Percentiles rank a stretch among this genome's conserved stretches.
These are phyloP conservation scores for Sclerotiophoma versabilis DNA, from an alignment of 2,329 filamentous ascomycete species.

Conservation along the genomic window DNA sequence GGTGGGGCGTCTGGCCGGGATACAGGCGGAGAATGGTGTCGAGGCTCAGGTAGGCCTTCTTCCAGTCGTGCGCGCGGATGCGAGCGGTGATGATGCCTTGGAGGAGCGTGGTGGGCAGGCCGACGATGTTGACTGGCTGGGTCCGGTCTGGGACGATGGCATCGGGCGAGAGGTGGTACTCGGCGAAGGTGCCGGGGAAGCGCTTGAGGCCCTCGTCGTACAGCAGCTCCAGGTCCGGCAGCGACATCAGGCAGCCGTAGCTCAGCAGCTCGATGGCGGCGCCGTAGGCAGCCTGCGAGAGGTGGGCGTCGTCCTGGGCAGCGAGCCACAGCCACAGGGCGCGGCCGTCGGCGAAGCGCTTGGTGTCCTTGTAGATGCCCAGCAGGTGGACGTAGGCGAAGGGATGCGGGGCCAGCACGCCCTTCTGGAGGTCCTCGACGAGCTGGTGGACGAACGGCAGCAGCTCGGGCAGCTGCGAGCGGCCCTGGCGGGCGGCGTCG, in stretches of 20 bases:
- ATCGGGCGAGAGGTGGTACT: conserved; percentile 57
- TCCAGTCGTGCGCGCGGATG: conserved; percentile 55
- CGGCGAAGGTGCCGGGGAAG: conserved; percentile 56
- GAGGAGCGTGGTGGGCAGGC: conserved; percentile 53
- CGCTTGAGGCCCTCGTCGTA: conserved; percentile 55
- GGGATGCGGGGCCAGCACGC: conserved; percentile 46
- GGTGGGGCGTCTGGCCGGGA: conserved; percentile 50
- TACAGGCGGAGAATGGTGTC: conserved; percentile 58
- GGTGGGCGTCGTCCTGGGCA: conserved; percentile 50
- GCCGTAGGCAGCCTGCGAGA: conserved; percentile 56
- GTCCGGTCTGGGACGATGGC: conserved; percentile 56
- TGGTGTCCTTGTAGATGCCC: conserved; percentile 55
- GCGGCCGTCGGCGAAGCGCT: conserved; percentile 48
- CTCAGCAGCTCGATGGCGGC: conserved; percentile 59
- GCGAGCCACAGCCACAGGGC: conserved; percentile 59
- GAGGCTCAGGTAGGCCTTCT: conserved; percentile 58
- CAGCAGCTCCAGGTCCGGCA: conserved; percentile 55
- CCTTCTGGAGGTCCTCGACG: conserved; percentile 49
- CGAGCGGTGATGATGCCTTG: conserved; percentile 59
- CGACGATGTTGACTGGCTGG: conserved; percentile 38
- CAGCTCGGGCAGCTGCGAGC: conserved; percentile 13
- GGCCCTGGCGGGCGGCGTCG: conserved; percentile 4
- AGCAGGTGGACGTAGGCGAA: conserved; percentile 56
- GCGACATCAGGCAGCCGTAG: conserved; percentile 45
- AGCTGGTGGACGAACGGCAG: conserved; percentile 48